A percentile compares a stretch with the other conserved stretches of the same genome.
Evolutionary conservation across 345 rosid species (phyloP).

Genomic region (Camelina hispida): DNA sequence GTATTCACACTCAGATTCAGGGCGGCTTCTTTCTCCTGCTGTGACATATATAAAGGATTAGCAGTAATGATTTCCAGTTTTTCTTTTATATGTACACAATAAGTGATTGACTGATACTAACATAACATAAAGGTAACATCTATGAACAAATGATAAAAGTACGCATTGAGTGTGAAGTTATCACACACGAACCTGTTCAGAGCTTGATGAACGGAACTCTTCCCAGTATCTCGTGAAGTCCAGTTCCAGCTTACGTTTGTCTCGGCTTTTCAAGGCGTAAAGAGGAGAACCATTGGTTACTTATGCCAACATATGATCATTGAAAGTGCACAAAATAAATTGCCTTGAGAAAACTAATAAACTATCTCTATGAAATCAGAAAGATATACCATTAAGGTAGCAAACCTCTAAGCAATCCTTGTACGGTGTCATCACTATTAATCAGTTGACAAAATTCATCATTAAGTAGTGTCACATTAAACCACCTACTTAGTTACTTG

Average conservation of each 20-base stretch:
- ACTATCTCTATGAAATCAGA: not conserved
- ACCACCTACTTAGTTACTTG: too few species aligned
- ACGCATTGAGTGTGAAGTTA: not conserved
- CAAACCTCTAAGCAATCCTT: too few species aligned
- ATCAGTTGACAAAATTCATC: too few species aligned
- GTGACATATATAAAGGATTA: constrained; percentile 40
- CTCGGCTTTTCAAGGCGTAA: constrained; percentile 52
- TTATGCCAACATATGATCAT: constrained; percentile 20
- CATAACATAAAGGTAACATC: not conserved
- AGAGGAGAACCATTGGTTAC: not conserved
- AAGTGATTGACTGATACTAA: not conserved
- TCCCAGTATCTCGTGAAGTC: constrained; percentile 97
- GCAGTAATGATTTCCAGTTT: constrained; percentile 13
- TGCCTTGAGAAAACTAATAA: not conserved
- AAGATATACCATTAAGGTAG: not conserved
- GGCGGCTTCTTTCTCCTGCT: constrained; percentile 98
- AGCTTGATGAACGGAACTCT: constrained; percentile 93
- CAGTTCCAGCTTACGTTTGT: constrained; percentile 80
- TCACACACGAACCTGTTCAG: constrained; percentile 66
- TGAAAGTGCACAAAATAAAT: not conserved
- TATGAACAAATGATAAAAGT: constrained; percentile 5
- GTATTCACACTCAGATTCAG: constrained; percentile 74
- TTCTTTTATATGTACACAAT: not conserved
- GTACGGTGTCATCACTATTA: too few species aligned
- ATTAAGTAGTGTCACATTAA: too few species aligned